phyloP scores from a whole-genome alignment of 306 rosid species.

The Vicia villosa region DNA sequence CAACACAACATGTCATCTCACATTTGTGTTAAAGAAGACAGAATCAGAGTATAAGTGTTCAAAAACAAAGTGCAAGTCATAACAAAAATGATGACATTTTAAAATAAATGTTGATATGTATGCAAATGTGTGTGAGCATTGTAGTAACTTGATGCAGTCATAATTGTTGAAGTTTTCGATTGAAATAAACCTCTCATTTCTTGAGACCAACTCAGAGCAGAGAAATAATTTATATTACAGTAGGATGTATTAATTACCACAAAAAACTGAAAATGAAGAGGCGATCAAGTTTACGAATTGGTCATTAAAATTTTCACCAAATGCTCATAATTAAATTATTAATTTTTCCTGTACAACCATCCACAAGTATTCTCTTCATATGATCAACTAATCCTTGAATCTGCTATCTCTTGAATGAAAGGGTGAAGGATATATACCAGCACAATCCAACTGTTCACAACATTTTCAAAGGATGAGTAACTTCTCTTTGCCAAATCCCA shows the following conservation, averaged over 20 bases:
- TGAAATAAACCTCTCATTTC: constrained; percentile 26
- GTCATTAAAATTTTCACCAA: constrained; percentile 5
- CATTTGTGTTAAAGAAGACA: neutral
- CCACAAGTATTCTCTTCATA: constrained; percentile 74
- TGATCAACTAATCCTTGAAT: constrained; percentile 59
- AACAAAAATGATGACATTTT: neutral
- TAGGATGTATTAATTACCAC: constrained; percentile 7
- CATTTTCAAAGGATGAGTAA: constrained; percentile 56
- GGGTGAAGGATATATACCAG: constrained; percentile 75
- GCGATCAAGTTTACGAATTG: neutral
- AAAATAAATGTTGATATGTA: neutral
- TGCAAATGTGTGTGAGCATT: constrained; percentile 5
- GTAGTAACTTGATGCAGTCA: neutral
- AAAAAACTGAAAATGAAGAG: constrained; percentile 16
- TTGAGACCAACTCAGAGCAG: neutral
- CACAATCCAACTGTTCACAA: constrained; percentile 66
- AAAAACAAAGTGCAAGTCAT: neutral
- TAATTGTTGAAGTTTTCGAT: neutral
- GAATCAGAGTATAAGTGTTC: neutral
- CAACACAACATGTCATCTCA: neutral
- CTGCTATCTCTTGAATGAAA: constrained; percentile 85
- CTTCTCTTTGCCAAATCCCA: constrained; percentile 84
- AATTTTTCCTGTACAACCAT: constrained; percentile 40
- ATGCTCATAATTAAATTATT: constrained; percentile 20
- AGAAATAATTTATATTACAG: neutral